Evolutionary conservation across 2,329 filamentous ascomycete genomes (phyloP).

Genomic region (Sordariomycetes sp.): DNA sequence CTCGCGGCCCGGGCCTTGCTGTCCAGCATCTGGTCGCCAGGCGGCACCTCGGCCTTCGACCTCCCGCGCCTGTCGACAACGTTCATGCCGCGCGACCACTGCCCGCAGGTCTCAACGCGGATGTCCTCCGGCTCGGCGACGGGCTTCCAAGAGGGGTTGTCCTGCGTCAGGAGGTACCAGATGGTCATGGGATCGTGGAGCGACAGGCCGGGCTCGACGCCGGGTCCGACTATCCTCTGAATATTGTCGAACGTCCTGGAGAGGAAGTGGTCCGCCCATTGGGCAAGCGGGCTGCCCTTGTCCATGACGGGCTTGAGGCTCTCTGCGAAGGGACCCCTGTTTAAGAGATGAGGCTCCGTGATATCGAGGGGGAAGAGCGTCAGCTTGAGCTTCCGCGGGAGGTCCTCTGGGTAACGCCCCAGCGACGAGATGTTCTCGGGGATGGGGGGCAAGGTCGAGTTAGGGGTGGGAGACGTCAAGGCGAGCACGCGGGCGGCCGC

Average conservation of each 20-base stretch:
- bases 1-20: slow-evolving; percentile 26
- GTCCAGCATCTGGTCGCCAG: slow-evolving; percentile 13
- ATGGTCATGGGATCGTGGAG: slow-evolving; percentile 71
- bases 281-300: slow-evolving; percentile 59
- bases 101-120: slow-evolving; percentile 76
- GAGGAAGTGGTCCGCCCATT: slow-evolving; percentile 65
- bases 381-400: slow-evolving; percentile 54
- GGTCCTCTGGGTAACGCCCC: slow-evolving; percentile 49
- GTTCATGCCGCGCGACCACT: slow-evolving; percentile 93
- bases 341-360: slow-evolving; percentile 60
- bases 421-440: slow-evolving; percentile 39
- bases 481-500: slow-evolving; percentile 70
- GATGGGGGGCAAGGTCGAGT: slow-evolving; percentile 69
- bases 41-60: slow-evolving; percentile 28
- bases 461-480: slow-evolving; percentile 61
- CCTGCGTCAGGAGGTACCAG: slow-evolving; percentile 63
- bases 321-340: slow-evolving; percentile 45
- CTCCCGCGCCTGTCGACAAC: slow-evolving; percentile 64
- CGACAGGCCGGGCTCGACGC: slow-evolving; percentile 46
- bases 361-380: slow-evolving; percentile 70
- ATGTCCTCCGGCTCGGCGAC: slow-evolving; percentile 64
- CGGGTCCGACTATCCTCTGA: slow-evolving; percentile 48
- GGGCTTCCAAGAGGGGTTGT: slow-evolving; percentile 46
- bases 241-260: slow-evolving; percentile 61
- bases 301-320: slow-evolving; percentile 43